A percentile compares a stretch with the other conserved stretches of the same genome.
Conservation (phyloP, 164 flowering plant species). For the Warburgia ugandensis region DNA sequence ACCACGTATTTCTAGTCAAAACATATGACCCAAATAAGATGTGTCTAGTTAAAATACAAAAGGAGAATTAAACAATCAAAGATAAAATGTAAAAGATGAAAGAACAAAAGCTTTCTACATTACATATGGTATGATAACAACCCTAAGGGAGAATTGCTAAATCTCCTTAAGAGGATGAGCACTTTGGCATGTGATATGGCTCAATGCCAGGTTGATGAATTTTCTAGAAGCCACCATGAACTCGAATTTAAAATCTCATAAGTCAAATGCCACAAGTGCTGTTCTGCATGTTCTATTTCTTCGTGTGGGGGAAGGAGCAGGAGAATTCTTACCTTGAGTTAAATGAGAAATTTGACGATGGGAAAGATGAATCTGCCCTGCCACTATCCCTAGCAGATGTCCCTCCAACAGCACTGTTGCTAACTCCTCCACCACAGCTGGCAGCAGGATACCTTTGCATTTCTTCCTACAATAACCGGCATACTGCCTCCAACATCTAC, state of each 20-base stretch:
- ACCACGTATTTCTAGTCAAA: too few species aligned
- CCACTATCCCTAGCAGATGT: constrained; percentile 62
- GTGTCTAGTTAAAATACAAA: too few species aligned
- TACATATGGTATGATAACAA: too few species aligned
- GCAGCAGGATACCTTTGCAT: constrained; percentile 95
- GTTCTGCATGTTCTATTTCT: too few species aligned
- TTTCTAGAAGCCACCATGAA: background rate
- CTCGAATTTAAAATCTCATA: background rate
- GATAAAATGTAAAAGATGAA: too few species aligned
- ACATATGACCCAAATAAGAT: too few species aligned
- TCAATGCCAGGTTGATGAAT: background rate
- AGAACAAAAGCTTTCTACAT: too few species aligned
- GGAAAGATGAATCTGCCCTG: constrained; percentile 64
- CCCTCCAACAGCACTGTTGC: constrained; percentile 59
- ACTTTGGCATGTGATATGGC: background rate
- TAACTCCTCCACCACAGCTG: constrained; percentile 86
- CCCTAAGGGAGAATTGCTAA: too few species aligned
- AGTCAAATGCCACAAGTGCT: background rate
- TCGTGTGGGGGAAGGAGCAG: too few species aligned
- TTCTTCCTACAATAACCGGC: constrained; percentile 80
- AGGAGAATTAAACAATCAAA: too few species aligned
- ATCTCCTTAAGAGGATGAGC: background rate
- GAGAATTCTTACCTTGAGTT: constrained; percentile 47
- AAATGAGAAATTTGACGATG: constrained; percentile 49
- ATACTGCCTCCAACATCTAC: constrained; percentile 71